Evolutionary conservation across 768 basidiomycete species (phyloP), one percentile per base, ranked within the genome.

Genomic region (Mycena filopes): DNA sequence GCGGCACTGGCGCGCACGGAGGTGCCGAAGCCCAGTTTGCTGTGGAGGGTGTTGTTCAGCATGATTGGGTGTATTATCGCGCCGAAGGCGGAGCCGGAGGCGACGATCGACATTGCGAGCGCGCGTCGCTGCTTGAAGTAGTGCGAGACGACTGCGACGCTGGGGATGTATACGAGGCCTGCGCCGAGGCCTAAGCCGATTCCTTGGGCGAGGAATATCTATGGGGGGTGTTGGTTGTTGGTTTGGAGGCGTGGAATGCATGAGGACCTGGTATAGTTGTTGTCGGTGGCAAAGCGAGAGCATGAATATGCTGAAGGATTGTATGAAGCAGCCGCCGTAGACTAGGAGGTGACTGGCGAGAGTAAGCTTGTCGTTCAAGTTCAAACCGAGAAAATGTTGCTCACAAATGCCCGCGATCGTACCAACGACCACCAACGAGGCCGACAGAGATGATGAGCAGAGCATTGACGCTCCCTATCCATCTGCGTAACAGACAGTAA

Each of bases 401-500:
- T 68, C 68, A 83, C 83, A 85, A 84, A 71, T 85, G 81, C 43
- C 87, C 87, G 20, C 77, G 78, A 53, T 88, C 87, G 65, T 85
- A 86, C 7, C 81, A 70, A 38, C 81, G 78, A 11, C 87, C 87
- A 3, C 80, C 76, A 40, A 83, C 48, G 25, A 85, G 73, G 4
- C 85, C 84, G 45, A 76, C 74, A 4, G 81, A 77, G 29, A 86
- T 74, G 23, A 82, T 74, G 12, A 87, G 71, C 56, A 83, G 78
- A 8, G 84, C 72, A 50, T 87, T 84, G 8, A 79, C 73, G 31
- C 85, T 83, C 8, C 86, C 87, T 38, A 87, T 75, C 76, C 74
- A 80, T 31, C 75, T 80, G 41, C 33, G 48, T 36, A 40, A 47
- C 11, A 65, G 68, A 10, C 49, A 38, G 20, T 58, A 41, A 47